Percentiles rank a stretch among this genome's conserved stretches.
Evolutionary conservation across 176 grass and related monocot species (phyloP).

Genomic region (Miscanthus lutarioriparius): DNA sequence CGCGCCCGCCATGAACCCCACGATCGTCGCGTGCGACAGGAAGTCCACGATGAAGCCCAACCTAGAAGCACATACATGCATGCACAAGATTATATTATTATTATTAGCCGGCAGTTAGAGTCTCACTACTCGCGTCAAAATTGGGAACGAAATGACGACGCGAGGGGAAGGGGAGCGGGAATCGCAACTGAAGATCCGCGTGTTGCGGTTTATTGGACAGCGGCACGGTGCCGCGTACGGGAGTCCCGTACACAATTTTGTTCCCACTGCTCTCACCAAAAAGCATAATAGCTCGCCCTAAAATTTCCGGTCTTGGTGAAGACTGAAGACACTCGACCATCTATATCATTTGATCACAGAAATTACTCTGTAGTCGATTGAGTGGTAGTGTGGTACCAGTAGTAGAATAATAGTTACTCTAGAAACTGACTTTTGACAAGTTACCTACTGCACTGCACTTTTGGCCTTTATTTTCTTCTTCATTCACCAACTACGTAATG

Average conservation of each 20-base stretch:
- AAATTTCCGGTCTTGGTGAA: neutral
- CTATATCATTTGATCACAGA: neutral
- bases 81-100: no score
- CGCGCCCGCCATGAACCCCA: slow-evolving; percentile 95
- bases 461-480: neutral
- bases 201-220: no score
- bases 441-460: neutral
- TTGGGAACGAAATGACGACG: no score
- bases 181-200: no score
- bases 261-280: no score
- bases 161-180: no score
- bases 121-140: no score
- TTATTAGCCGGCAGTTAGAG: neutral
- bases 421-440: slow-evolving; percentile 4
- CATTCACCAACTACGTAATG: neutral
- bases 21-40: slow-evolving; percentile 85
- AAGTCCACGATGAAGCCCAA: slow-evolving; percentile 96
- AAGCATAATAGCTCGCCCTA: neutral
- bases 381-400: neutral
- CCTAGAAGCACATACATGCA: slow-evolving; percentile 27
- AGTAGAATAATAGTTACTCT: neutral
- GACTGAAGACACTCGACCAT: neutral
- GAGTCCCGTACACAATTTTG: no score
- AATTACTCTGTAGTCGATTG: neutral
- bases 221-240: no score